phyloP scores from a whole-genome alignment of 108 stramenopile species.

The Conticribra guillardii region DNA sequence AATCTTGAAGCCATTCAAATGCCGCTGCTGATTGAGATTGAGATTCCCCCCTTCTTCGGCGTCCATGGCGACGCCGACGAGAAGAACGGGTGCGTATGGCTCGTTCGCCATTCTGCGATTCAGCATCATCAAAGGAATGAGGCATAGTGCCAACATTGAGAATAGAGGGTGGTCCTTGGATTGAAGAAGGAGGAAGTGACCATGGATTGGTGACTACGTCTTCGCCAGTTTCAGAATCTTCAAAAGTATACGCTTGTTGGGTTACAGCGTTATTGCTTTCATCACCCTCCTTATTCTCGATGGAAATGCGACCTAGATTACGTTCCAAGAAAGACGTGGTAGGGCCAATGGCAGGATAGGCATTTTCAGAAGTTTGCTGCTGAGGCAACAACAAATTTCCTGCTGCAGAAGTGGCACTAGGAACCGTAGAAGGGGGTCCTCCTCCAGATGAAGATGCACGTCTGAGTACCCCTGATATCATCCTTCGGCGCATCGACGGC shows the following conservation, averaged over 20 bases:
- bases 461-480: constrained; percentile 8
- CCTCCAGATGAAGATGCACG: neutral
- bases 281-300: constrained; percentile 3
- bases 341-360: constrained; percentile 7
- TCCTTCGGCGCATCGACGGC: constrained; percentile 9
- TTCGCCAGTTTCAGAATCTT: no score
- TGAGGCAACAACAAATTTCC: no score
- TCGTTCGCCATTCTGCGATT: neutral
- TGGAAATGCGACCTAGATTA: constrained; percentile 12
- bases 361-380: neutral
- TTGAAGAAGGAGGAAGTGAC: neutral
- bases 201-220: constrained; percentile 3
- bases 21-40: constrained; percentile 12
- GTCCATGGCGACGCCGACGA: constrained; percentile 10
- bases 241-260: no score
- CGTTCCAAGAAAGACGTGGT: constrained; percentile 13
- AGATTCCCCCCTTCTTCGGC: no score
- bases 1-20: constrained; percentile 39
- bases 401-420: neutral
- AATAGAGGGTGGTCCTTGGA: constrained; percentile 1
- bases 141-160: constrained; percentile 6
- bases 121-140: neutral
- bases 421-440: neutral
- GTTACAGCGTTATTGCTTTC: no score
- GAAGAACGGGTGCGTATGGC: constrained; percentile 1